These are phyloP conservation scores for Aurantiochytrium sp. DNA, from an alignment of 108 stramenopile species.

Conservation along the genomic window DNA sequence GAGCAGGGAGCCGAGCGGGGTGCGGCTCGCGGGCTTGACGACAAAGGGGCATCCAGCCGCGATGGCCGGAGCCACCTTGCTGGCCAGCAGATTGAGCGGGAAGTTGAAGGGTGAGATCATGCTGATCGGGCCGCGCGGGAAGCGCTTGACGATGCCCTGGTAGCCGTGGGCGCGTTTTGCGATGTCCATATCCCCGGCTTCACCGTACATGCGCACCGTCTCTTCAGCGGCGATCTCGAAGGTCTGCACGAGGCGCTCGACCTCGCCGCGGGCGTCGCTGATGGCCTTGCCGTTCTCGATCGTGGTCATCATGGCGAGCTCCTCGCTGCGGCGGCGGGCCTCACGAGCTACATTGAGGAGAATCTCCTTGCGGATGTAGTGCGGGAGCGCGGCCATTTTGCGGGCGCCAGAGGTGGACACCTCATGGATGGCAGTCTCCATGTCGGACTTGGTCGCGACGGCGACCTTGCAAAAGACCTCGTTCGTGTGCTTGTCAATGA, in stretches of 20 bases:
- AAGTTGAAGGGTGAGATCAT: conserved; percentile 37
- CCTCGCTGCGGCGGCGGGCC: conserved; percentile 32
- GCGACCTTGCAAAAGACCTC: conserved; percentile 40
- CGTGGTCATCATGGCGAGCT: conserved; percentile 34
- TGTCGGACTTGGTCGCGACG: conserved; percentile 22
- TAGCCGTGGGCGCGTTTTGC: not conserved
- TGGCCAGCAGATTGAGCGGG: conserved; percentile 41
- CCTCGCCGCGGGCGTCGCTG: conserved; percentile 36
- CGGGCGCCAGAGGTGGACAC: conserved; percentile 24
- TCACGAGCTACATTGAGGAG: conserved; percentile 35
- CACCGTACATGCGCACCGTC: conserved; percentile 38
- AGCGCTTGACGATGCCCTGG: conserved; percentile 21
- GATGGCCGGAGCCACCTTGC: conserved; percentile 46
- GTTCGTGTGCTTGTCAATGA: conserved; percentile 34
- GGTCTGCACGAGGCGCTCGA: conserved; percentile 32
- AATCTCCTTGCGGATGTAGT: conserved; percentile 37
- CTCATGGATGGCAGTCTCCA: conserved; percentile 31
- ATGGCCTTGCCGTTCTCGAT: conserved; percentile 38
- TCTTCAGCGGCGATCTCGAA: conserved; percentile 44
- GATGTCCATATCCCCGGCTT: conserved; percentile 27
- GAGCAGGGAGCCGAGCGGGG: conserved; percentile 37
- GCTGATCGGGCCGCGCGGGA: conserved; percentile 36
- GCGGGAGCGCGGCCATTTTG: conserved; percentile 33
- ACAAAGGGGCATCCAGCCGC: conserved; percentile 46
- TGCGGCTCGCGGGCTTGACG: conserved; percentile 39